Evolutionary conservation across 306 rosid species (phyloP).

Genomic region (Pueraria montana): DNA sequence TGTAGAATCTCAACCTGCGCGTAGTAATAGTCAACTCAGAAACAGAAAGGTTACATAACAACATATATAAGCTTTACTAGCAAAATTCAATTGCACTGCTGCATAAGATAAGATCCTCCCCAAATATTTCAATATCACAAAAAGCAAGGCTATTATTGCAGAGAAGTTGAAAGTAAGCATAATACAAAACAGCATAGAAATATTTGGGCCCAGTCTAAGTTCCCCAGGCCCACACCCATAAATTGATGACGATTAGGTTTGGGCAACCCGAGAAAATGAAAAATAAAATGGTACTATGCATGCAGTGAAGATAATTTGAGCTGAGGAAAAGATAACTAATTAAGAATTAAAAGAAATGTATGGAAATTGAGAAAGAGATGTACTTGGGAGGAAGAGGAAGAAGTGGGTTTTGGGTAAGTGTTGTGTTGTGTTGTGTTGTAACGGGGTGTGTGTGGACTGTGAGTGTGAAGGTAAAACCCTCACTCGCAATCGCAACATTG

Average conservation of each 20-base stretch:
- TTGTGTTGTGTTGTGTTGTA: background rate
- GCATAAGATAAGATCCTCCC: background rate
- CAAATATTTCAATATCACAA: background rate
- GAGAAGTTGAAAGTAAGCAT: background rate
- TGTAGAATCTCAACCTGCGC: constrained; percentile 49
- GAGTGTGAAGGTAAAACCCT: constrained; percentile 42
- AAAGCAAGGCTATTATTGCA: background rate
- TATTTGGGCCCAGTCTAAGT: background rate
- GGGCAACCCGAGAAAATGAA: background rate
- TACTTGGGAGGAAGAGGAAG: background rate
- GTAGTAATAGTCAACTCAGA: constrained; percentile 43
- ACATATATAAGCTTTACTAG: background rate
- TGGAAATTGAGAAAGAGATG: background rate
- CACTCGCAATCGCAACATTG: background rate
- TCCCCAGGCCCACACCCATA: background rate
- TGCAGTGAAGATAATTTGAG: background rate
- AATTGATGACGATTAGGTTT: constrained; percentile 21
- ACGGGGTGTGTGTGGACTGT: no score
- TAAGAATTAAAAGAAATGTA: background rate
- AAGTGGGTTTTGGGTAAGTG: background rate
- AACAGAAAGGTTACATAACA: constrained; percentile 24
- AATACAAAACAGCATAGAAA: background rate
- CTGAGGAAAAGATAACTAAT: background rate
- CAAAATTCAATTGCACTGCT: background rate
- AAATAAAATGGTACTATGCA: background rate